Conservation (phyloP, 1,284 basidiomycete genomes). For the Cystodermella granulosa region DNA sequence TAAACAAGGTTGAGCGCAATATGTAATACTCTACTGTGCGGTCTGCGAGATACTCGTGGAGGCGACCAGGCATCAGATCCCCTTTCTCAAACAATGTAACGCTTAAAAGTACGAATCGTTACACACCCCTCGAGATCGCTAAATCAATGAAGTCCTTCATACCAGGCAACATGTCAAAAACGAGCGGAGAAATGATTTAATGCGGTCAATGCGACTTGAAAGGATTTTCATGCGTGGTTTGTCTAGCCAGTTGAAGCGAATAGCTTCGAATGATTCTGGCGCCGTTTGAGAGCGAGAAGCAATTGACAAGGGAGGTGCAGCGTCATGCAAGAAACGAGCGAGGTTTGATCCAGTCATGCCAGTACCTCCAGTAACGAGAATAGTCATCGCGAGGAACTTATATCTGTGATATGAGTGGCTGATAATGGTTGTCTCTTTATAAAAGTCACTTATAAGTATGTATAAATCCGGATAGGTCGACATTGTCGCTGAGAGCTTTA, state of each 20-base stretch:
- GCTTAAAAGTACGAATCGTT: constrained; percentile 33
- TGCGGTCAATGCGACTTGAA: constrained; percentile 16
- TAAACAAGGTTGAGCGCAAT: constrained; percentile 33
- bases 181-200: constrained; percentile 10
- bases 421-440: too few species aligned
- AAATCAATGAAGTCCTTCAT: constrained; percentile 33
- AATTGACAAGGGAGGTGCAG: constrained; percentile 12
- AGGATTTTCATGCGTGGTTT: constrained; percentile 14
- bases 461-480: too few species aligned
- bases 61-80: constrained; percentile 18
- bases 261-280: constrained; percentile 12
- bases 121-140: constrained; percentile 29
- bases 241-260: constrained; percentile 20
- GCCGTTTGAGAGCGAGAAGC: constrained; percentile 13
- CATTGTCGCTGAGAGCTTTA: too few species aligned
- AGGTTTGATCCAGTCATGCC: constrained; percentile 18
- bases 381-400: constrained; percentile 15
- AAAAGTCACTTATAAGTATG: too few species aligned
- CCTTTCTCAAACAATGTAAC: constrained; percentile 21
- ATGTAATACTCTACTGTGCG: constrained; percentile 26
- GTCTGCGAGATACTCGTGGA: constrained; percentile 28
- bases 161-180: constrained; percentile 13
- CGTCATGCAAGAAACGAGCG: constrained; percentile 13
- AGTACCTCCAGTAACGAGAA: constrained; percentile 20
- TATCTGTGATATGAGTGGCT: too few species aligned